Conservation (phyloP, 352 stramenopile species). For the Phytopythium sindhum region DNA sequence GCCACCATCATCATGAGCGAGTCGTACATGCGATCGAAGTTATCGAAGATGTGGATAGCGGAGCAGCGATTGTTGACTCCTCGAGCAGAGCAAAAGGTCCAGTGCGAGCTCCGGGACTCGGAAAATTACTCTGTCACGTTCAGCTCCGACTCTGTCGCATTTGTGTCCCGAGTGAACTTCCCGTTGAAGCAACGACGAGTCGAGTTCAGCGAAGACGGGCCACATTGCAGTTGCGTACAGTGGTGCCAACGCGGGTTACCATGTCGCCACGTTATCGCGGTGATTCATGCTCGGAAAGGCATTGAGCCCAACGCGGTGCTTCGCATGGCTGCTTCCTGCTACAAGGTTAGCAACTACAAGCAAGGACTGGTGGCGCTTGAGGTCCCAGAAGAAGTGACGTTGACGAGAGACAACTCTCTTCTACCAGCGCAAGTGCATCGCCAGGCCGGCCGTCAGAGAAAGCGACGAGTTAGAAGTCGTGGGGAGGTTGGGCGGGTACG, state of each 20-base stretch:
- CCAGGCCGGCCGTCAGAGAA: conserved; percentile 14
- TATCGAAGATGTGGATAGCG: neutral
- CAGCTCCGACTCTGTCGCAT: conserved; percentile 10
- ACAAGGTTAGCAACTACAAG: conserved; percentile 8
- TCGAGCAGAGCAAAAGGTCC: conserved; percentile 8
- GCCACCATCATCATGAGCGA: conserved; percentile 8
- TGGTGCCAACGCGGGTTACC: conserved; percentile 9
- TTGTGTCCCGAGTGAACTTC: conserved; percentile 4
- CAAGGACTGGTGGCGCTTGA: neutral
- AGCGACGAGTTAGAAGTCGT: conserved; percentile 13
- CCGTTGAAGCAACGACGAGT: conserved; percentile 11
- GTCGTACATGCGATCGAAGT: neutral
- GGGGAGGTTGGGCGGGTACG: conserved; percentile 9
- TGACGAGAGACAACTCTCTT: neutral
- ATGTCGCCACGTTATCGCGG: conserved; percentile 15
- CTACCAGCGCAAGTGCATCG: neutral
- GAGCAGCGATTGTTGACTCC: conserved; percentile 8
- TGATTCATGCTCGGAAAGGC: neutral
- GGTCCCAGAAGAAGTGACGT: conserved; percentile 8
- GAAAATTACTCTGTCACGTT: conserved; percentile 7
- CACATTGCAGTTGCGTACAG: conserved; percentile 7
- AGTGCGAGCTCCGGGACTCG: conserved; percentile 7
- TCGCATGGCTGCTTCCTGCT: conserved; percentile 4
- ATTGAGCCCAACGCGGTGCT: neutral
- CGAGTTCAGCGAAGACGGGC: neutral